Conservation (phyloP, 192 early-diverging fungal genomes). For the Rhizophlyctis rosea region DNA sequence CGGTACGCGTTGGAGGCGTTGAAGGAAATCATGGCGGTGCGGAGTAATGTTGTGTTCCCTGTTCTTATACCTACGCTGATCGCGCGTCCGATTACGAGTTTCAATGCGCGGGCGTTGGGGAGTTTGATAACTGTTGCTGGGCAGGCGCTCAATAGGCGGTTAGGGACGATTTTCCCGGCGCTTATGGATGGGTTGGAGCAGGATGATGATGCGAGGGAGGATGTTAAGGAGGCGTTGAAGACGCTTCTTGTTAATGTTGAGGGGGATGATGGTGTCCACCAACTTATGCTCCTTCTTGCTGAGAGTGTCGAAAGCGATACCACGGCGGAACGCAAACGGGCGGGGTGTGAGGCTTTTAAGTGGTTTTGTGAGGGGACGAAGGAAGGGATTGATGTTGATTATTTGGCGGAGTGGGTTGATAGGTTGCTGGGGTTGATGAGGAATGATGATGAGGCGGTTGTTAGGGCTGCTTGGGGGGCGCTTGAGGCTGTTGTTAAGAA, state of each 20-base stretch:
- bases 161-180: conserved; percentile 76
- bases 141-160: conserved; percentile 72
- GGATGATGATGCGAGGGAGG: conserved; percentile 62
- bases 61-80: conserved; percentile 94
- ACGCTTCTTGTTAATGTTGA: conserved; percentile 73
- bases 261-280: conserved; percentile 76
- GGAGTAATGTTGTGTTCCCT: conserved; percentile 97
- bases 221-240: conserved; percentile 71
- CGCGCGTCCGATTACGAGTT: conserved; percentile 79
- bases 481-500: conserved; percentile 77
- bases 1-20: conserved; percentile 87
- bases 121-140: conserved; percentile 91
- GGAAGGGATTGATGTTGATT: conserved; percentile 54
- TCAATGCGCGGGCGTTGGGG: conserved; percentile 87
- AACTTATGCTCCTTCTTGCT: conserved; percentile 74
- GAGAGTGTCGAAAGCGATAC: conserved; percentile 53
- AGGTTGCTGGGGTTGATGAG: conserved; percentile 72
- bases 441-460: conserved; percentile 40
- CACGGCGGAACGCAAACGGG: conserved; percentile 11
- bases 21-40: conserved; percentile 96
- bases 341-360: conserved; percentile 60
- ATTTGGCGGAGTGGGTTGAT: conserved; percentile 79
- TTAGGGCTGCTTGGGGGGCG: conserved; percentile 74
- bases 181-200: conserved; percentile 74
- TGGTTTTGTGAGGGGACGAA: conserved; percentile 65